Conservation (phyloP, 1,139 yeast species). For the Zygosaccharomyces sapae region DNA sequence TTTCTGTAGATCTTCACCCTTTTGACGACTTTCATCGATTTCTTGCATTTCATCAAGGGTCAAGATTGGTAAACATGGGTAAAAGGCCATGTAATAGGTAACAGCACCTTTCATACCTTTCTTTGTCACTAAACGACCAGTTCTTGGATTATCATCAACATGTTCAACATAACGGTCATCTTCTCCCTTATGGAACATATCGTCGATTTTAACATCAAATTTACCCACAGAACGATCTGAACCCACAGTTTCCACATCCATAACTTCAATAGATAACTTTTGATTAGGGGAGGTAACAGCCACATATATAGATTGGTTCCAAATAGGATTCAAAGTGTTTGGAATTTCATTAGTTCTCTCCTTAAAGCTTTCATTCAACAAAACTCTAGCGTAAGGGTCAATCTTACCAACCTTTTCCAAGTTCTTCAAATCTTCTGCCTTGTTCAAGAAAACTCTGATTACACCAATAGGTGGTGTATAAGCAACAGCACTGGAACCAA, state of each 20-base stretch:
- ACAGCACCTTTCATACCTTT: slow-evolving; percentile 81
- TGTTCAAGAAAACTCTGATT: slow-evolving; percentile 65
- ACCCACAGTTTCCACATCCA: slow-evolving; percentile 79
- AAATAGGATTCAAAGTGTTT: slow-evolving; percentile 71
- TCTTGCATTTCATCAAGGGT: slow-evolving; percentile 68
- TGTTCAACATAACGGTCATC: slow-evolving; percentile 60
- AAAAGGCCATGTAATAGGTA: slow-evolving; percentile 70
- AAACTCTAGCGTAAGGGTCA: slow-evolving; percentile 86
- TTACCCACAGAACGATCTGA: slow-evolving; percentile 85
- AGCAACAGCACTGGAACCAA: slow-evolving; percentile 65
- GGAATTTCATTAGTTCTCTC: slow-evolving; percentile 73
- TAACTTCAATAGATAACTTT: slow-evolving; percentile 75
- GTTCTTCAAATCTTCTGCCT: slow-evolving; percentile 72
- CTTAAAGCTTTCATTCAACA: slow-evolving; percentile 71
- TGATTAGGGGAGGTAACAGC: slow-evolving; percentile 80
- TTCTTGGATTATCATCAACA: slow-evolving; percentile 53
- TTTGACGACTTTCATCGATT: slow-evolving; percentile 44
- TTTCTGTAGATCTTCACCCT: slow-evolving; percentile 35
- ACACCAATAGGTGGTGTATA: slow-evolving; percentile 93
- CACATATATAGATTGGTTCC: slow-evolving; percentile 79
- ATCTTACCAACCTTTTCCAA: slow-evolving; percentile 84
- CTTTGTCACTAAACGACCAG: slow-evolving; percentile 55
- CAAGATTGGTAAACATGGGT: slow-evolving; percentile 73
- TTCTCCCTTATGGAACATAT: slow-evolving; percentile 59
- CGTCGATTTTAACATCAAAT: slow-evolving; percentile 63